Conservation (phyloP, 1,139 yeast species). For the Yarrowia galli region DNA sequence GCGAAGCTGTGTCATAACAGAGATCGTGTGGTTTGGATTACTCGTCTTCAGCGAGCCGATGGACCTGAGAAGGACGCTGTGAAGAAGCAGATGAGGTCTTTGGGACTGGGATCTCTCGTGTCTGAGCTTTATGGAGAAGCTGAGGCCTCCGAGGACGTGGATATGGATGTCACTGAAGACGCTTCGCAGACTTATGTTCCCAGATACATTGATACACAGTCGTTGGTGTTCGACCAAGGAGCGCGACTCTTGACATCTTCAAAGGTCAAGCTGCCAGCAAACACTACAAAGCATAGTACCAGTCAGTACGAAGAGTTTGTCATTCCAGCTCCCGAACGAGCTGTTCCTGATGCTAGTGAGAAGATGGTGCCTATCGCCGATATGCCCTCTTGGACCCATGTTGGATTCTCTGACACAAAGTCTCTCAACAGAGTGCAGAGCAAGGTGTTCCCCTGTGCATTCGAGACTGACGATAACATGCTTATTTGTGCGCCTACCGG, state of each 20-base stretch:
- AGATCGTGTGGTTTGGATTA: conserved; percentile 62
- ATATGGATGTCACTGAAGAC: conserved; percentile 2
- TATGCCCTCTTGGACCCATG: conserved; percentile 83
- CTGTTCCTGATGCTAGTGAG: conserved; percentile 55
- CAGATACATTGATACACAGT: conserved; percentile 66
- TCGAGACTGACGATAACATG: conserved; percentile 71
- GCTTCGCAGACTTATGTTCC: conserved; percentile 54
- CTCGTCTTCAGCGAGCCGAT: conserved; percentile 55
- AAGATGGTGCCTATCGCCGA: conserved; percentile 64
- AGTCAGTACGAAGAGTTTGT: conserved; percentile 84
- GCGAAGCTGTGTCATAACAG: conserved; percentile 61
- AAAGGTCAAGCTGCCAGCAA: conserved; percentile 78
- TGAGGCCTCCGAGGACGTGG: conserved; percentile 42
- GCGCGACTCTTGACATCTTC: conserved; percentile 70
- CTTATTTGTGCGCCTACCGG: conserved; percentile 97
- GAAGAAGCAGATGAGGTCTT: conserved; percentile 49
- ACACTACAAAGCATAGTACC: conserved; percentile 78
- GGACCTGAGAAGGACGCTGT: conserved; percentile 52
- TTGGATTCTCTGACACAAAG: conserved; percentile 68
- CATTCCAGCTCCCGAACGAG: conserved; percentile 72
- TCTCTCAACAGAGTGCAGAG: conserved; percentile 85
- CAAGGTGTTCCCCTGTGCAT: conserved; percentile 78
- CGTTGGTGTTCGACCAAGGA: conserved; percentile 73
- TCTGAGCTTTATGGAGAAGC: conserved; percentile 47
- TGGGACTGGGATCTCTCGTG: conserved; percentile 51